Base-by-base conservation (phyloP, 1,139 yeast genomes). In the Nakaseomyces delphensis region DNA sequence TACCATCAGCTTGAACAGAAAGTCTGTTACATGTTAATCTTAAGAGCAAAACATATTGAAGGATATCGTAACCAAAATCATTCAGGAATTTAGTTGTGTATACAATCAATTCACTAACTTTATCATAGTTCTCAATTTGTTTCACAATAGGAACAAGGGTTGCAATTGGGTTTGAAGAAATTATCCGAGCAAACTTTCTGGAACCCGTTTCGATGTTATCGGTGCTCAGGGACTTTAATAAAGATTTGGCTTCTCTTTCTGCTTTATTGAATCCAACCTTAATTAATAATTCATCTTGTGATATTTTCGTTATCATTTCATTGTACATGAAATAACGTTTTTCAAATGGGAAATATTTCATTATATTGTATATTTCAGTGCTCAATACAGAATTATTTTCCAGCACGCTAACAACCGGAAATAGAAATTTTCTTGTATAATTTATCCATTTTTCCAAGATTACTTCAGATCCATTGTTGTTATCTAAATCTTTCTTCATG, bases 51-150 rank as follows among this genome's bases (percentile, higher is more conserved):
- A 84, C 89, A 52, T 76, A 79, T 1, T 91, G 81, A 35, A 89
- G 65, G 1, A 79, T 83, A 59, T 89, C 97, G 89, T 95, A 87
- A 0, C 89, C 91, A 56, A 83, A 80, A 7, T 68, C 73, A 44
- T 82, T 83, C 59, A 87, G 85, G 54, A 79, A 83, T 38, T 80
- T 69, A 0, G 96, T 89, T 2, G 95, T 78, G 43, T 82, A 83
- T 9, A 86, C 89, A 10, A 91, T 79, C 44, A 87, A 68, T 37
- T 76, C 79, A 43, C 80, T 85, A 50, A 87, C 74, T 57, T 87
- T 91, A 57, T 84, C 96, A 57, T 91, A 93, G 66, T 95, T 86
- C 60, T 93, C 98, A 47, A 91, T 79, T 55, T 81, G 89, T 44
- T 74, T 76, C 21, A 82, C 67, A 32, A 80, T 70, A 1, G 83